Conservation (phyloP, 2,329 filamentous ascomycete genomes). For the Pseudogymnoascus sp. region DNA sequence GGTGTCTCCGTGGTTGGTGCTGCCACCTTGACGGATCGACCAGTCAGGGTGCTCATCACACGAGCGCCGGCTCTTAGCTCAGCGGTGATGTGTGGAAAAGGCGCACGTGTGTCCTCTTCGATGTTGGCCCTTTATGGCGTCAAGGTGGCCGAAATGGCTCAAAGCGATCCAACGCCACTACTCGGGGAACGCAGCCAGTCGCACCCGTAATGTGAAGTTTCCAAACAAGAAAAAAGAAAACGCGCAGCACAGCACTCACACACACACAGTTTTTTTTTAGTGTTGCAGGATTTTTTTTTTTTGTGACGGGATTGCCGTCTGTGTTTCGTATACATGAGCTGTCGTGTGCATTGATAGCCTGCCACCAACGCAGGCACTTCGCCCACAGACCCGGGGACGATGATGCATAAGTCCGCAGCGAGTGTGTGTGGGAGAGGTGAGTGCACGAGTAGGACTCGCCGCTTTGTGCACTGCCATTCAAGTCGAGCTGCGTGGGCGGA, state of each 20-base stretch:
- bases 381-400: conserved; percentile 5
- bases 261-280: background rate
- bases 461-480: background rate
- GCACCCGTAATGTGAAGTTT: background rate
- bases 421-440: background rate
- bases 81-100: background rate
- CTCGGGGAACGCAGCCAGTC: background rate
- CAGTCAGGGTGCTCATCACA: background rate
- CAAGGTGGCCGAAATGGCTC: background rate
- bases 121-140: background rate
- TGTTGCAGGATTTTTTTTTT: background rate
- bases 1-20: conserved; percentile 3
- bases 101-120: background rate
- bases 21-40: conserved; percentile 1
- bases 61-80: background rate
- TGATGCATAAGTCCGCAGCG: background rate
- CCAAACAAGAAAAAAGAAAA: background rate
- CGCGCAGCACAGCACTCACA: background rate
- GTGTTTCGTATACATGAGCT: conserved; percentile 9
- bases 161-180: background rate
- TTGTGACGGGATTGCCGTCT: background rate
- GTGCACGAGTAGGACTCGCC: conserved; percentile 3
- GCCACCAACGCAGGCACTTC: background rate
- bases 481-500: background rate
- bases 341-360: conserved; percentile 2